Evolutionary conservation across 2,329 filamentous ascomycete species (phyloP).

Genomic region (Fusarium austroafricanum): DNA sequence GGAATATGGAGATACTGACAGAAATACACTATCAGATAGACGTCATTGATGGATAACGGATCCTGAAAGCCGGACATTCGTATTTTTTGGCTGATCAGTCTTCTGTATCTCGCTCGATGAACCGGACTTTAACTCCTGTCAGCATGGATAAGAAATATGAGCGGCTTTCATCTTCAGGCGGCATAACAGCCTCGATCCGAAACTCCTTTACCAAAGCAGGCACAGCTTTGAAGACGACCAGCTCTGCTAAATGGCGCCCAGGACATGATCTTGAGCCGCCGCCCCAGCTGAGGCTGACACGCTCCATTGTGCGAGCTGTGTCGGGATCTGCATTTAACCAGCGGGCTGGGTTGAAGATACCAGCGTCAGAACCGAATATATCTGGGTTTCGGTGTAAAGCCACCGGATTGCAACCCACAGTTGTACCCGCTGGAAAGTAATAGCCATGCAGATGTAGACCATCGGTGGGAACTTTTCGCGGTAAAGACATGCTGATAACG

Average conservation of each 20-base stretch:
- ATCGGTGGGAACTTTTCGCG: slow-evolving; percentile 56
- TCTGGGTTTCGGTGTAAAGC: slow-evolving; percentile 62
- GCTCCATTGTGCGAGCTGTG: slow-evolving; percentile 56
- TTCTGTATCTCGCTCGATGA: slow-evolving; percentile 40
- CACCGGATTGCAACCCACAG: slow-evolving; percentile 63
- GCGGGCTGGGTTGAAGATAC: slow-evolving; percentile 58
- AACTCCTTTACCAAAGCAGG: slow-evolving; percentile 58
- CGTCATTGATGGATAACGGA: not conserved
- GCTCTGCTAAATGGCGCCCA: slow-evolving; percentile 62
- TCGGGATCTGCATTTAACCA: slow-evolving; percentile 56
- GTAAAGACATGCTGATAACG: slow-evolving; percentile 63
- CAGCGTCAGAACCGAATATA: slow-evolving; percentile 61
- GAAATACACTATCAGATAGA: not conserved
- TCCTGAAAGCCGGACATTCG: no score
- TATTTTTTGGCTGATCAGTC: fast-evolving
- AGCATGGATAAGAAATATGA: slow-evolving; percentile 66
- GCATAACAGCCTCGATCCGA: slow-evolving; percentile 55
- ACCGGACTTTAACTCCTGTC: slow-evolving; percentile 58
- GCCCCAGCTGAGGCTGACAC: slow-evolving; percentile 63
- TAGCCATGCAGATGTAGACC: slow-evolving; percentile 55
- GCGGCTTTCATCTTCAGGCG: slow-evolving; percentile 53
- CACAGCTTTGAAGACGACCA: slow-evolving; percentile 60
- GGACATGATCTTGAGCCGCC: slow-evolving; percentile 64
- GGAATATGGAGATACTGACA: not conserved
- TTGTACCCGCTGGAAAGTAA: slow-evolving; percentile 58